phyloP scores from a whole-genome alignment of 768 basidiomycete species.

The Tulasnella sp. region DNA sequence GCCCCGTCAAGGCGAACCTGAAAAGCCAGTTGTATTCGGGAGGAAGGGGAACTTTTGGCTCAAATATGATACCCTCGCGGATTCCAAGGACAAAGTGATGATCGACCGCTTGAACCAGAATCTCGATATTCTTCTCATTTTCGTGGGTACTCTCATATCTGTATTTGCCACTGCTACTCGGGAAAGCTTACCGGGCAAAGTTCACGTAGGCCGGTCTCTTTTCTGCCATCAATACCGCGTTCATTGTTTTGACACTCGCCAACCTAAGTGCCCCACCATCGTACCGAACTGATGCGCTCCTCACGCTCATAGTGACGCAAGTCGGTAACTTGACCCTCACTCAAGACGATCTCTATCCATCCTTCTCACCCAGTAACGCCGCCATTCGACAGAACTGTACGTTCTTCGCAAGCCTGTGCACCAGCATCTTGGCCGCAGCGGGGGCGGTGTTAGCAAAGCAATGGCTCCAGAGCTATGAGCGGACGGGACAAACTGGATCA shows the following conservation, averaged over 20 bases:
- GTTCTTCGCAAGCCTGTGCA: not conserved
- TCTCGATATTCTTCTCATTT: not conserved
- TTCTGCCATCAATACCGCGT: not conserved
- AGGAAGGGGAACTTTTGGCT: too few relatives aligned
- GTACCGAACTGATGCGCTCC: not conserved
- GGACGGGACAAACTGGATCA: not conserved
- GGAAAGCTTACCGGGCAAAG: not conserved
- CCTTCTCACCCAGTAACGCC: not conserved
- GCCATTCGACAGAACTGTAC: not conserved
- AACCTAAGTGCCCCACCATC: not conserved
- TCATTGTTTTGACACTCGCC: not conserved
- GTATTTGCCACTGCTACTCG: too few relatives aligned
- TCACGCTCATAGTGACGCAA: not conserved
- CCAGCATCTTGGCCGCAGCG: not conserved
- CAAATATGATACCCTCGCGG: too few relatives aligned
- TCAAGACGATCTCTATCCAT: not conserved
- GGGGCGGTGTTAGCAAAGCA: not conserved
- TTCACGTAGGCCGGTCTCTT: constrained; percentile 1
- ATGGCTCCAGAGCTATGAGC: not conserved
- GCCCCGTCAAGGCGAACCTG: too few relatives aligned
- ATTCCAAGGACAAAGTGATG: too few relatives aligned
- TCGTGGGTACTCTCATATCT: not conserved
- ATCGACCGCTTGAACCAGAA: not conserved
- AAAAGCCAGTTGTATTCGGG: too few relatives aligned
- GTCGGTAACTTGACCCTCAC: not conserved